Evolutionary conservation across 805 yeast species (phyloP).

Genomic region (Lachancea nothofagi): DNA sequence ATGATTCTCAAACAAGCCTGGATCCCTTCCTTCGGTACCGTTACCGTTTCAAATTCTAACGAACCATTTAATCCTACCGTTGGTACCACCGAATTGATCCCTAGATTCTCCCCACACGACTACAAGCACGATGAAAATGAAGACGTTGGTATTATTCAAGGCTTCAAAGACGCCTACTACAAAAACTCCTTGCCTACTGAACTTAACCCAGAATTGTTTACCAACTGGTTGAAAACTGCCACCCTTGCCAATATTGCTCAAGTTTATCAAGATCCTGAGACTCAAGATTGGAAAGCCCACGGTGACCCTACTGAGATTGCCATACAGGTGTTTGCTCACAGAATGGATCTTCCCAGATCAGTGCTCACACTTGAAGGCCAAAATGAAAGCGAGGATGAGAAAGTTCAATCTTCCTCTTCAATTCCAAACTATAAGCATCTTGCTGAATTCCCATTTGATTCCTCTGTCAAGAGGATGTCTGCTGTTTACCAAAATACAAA

Average conservation of each 20-base stretch:
- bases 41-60: slow-evolving; percentile 55
- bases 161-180: slow-evolving; percentile 21
- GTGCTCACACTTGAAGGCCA: slow-evolving; percentile 36
- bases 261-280: slow-evolving; percentile 45
- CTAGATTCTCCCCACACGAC: slow-evolving; percentile 47
- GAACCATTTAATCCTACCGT: slow-evolving; percentile 92
- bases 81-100: slow-evolving; percentile 80
- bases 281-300: slow-evolving; percentile 60
- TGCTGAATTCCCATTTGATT: slow-evolving; percentile 80
- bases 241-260: slow-evolving; percentile 77
- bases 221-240: slow-evolving; percentile 57
- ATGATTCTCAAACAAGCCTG: slow-evolving; percentile 84
- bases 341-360: slow-evolving; percentile 48
- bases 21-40: slow-evolving; percentile 72
- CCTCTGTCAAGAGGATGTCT: slow-evolving; percentile 85
- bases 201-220: slow-evolving; percentile 28
- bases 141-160: slow-evolving; percentile 27
- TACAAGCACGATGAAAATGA: slow-evolving; percentile 27
- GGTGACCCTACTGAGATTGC: slow-evolving; percentile 93
- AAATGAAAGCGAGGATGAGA: slow-evolving; percentile 18
- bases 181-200: slow-evolving; percentile 14
- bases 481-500: slow-evolving; percentile 41
- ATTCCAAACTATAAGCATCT: slow-evolving; percentile 57
- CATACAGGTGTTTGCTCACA: slow-evolving; percentile 67
- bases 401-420: slow-evolving; percentile 22